phyloP scores from a whole-genome alignment of 805 yeast species.

The Zygosaccharomyces kombuchaensis region DNA sequence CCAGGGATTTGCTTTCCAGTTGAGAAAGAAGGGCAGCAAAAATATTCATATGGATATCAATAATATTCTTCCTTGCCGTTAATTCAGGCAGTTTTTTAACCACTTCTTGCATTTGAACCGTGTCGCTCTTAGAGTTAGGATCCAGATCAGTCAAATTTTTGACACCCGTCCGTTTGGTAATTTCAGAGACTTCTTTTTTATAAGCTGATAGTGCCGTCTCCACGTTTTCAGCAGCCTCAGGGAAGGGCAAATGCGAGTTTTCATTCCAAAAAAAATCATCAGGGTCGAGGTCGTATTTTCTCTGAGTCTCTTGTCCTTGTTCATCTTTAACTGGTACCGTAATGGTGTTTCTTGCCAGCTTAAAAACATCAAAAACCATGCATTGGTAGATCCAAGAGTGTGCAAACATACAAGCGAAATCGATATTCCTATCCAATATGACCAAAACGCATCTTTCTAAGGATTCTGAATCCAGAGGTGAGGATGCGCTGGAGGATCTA shows the following conservation, averaged over 20 bases:
- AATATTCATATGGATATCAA: slow-evolving; percentile 97
- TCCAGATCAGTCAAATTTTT: slow-evolving; percentile 72
- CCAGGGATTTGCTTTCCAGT: slow-evolving; percentile 80
- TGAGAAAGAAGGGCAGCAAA: slow-evolving; percentile 78
- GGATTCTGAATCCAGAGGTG: slow-evolving; percentile 24
- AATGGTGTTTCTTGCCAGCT: slow-evolving; percentile 76
- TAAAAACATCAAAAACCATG: slow-evolving; percentile 88
- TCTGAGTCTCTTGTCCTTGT: slow-evolving; percentile 39
- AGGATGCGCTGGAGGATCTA: slow-evolving; percentile 31
- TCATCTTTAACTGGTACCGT: slow-evolving; percentile 46
- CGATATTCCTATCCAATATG: slow-evolving; percentile 82
- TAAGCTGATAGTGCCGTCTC: slow-evolving; percentile 77
- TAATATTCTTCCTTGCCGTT: slow-evolving; percentile 77
- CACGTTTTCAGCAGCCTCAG: slow-evolving; percentile 97
- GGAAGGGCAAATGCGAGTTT: slow-evolving; percentile 87
- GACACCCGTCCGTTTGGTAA: slow-evolving; percentile 69
- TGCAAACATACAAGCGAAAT: slow-evolving; percentile 87
- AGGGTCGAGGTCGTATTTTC: slow-evolving; percentile 84
- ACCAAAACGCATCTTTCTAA: slow-evolving; percentile 71
- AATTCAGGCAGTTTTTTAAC: slow-evolving; percentile 89
- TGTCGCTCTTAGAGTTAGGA: slow-evolving; percentile 47
- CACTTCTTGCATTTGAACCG: slow-evolving; percentile 73
- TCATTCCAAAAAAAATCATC: slow-evolving; percentile 87
- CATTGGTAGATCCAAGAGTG: slow-evolving; percentile 99
- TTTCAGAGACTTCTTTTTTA: slow-evolving; percentile 81